Conservation (phyloP, 2,329 filamentous ascomycete genomes). For the Cercospora sojina region DNA sequence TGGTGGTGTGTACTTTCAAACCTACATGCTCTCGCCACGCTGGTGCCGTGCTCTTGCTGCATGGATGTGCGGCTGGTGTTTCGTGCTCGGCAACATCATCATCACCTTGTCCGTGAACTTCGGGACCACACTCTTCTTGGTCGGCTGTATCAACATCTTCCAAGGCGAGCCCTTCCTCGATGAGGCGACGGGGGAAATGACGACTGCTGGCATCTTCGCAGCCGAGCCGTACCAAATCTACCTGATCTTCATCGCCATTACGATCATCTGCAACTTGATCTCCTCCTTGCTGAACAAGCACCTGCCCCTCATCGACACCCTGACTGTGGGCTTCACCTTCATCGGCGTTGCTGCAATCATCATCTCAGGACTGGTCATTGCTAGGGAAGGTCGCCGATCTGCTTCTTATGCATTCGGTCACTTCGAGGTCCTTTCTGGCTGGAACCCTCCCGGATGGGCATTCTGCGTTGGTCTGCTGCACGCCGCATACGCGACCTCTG, state of each 20-base stretch:
- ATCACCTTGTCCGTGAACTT: constrained; percentile 84
- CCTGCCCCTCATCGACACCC: constrained; percentile 64
- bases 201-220: constrained; percentile 48
- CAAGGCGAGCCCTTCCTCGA: constrained; percentile 37
- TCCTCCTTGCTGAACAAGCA: constrained; percentile 55
- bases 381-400: constrained; percentile 64
- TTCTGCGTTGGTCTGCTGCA: constrained; percentile 72
- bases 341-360: constrained; percentile 66
- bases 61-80: constrained; percentile 74
- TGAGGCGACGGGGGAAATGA: constrained; percentile 12
- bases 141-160: constrained; percentile 58
- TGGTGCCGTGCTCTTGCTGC: constrained; percentile 62
- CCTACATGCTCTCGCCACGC: constrained; percentile 68
- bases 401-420: constrained; percentile 65
- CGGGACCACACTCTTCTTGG: constrained; percentile 59
- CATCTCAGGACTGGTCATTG: constrained; percentile 62
- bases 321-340: constrained; percentile 74
- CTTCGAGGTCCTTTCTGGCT: constrained; percentile 68
- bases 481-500: constrained; percentile 71
- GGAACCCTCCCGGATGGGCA: constrained; percentile 66
- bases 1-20: constrained; percentile 76
- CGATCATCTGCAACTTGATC: constrained; percentile 51
- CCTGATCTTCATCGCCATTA: constrained; percentile 52
- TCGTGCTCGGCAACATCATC: constrained; percentile 75
- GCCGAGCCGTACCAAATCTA: constrained; percentile 49